Evolutionary conservation across 805 yeast species (phyloP).

Genomic region (Kurtzmaniella cleridarum): DNA sequence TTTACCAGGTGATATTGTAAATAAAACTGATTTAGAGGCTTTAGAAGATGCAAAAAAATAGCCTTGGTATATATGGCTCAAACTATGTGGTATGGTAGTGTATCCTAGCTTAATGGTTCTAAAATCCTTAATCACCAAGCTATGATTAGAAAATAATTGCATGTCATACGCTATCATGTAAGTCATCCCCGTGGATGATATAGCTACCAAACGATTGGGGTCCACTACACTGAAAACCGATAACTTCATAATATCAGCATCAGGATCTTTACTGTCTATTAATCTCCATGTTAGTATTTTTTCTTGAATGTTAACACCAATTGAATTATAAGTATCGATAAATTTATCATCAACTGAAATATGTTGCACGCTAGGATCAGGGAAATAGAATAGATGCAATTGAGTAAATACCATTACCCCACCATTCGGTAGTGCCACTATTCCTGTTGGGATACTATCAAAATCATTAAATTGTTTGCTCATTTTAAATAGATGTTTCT

Average conservation of each 20-base stretch:
- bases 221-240: constrained; percentile 19
- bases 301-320: constrained; percentile 6
- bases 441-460: constrained; percentile 22
- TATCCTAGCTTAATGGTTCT: constrained; percentile 21
- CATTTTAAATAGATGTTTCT: constrained; percentile 6
- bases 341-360: constrained; percentile 7
- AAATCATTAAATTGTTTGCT: constrained; percentile 23
- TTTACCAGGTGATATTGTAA: constrained; percentile 16
- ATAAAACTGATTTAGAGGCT: constrained; percentile 26
- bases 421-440: constrained; percentile 15
- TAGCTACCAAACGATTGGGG: constrained; percentile 18
- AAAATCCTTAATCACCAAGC: constrained; percentile 10
- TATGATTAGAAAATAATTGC: not conserved
- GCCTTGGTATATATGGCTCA: constrained; percentile 21
- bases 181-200: constrained; percentile 26
- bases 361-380: constrained; percentile 11
- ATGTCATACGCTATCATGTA: constrained; percentile 16
- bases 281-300: constrained; percentile 16
- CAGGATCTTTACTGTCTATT: not conserved
- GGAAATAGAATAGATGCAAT: constrained; percentile 23
- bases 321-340: constrained; percentile 8
- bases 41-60: constrained; percentile 25
- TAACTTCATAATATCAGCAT: constrained; percentile 2
- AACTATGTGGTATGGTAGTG: constrained; percentile 24
- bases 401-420: constrained; percentile 26